phyloP scores from a whole-genome alignment of 495 filamentous ascomycete species.

The Trypethelium eluteriae region DNA sequence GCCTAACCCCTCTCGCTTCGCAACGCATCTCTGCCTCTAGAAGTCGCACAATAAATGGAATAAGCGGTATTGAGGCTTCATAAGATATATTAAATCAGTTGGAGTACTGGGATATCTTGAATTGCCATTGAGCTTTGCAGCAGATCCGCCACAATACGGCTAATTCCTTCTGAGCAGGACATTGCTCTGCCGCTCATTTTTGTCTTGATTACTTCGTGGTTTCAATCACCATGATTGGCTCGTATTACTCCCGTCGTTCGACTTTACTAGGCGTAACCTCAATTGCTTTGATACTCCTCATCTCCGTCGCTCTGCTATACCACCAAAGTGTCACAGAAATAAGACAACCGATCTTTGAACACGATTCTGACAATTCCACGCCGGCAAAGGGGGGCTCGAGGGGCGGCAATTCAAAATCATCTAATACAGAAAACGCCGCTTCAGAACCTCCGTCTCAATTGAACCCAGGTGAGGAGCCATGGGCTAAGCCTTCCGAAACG shows the following conservation, averaged over 20 bases:
- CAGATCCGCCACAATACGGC: background rate
- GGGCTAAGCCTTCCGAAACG: background rate
- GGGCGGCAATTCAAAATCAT: background rate
- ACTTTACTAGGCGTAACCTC: background rate
- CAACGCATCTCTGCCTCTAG: too few relatives aligned
- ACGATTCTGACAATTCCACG: background rate
- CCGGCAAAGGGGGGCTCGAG: background rate
- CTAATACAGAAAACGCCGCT: background rate
- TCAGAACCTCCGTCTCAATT: background rate
- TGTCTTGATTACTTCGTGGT: background rate
- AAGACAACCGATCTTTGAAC: background rate
- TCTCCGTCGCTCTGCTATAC: background rate
- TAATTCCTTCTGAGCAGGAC: background rate
- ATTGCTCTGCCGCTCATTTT: slow-evolving; percentile 5
- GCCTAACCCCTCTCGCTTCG: too few relatives aligned
- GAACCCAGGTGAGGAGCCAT: background rate
- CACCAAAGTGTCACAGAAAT: background rate
- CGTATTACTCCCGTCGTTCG: slow-evolving; percentile 1
- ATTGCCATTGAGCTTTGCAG: background rate
- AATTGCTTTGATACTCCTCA: slow-evolving; percentile 6
- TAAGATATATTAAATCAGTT: background rate
- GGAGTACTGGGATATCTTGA: background rate
- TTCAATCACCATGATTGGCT: background rate
- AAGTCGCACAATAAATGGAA: too few relatives aligned
- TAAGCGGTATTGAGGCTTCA: background rate